Base-by-base conservation (phyloP, 331 rosid species). In the Quercus phellos region DNA sequence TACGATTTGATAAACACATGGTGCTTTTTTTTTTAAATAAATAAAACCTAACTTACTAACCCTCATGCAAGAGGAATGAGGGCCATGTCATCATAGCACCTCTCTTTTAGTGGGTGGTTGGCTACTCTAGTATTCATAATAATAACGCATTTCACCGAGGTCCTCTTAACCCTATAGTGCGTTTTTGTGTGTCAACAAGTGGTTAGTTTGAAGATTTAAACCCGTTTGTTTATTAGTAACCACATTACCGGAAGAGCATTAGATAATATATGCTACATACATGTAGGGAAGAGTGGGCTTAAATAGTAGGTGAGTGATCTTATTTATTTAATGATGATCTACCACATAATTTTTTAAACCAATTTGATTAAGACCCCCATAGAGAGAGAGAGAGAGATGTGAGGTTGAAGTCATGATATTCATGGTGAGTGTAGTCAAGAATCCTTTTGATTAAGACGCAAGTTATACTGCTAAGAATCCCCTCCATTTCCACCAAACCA, bases 381-480 rank as follows among this genome's bases (percentile, higher is more conserved):
- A 35, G 11, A 75, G 10, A 32, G 18, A 43, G 50, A 24, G 3
- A 64, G 64, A 43, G 34, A 21, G 3, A 19, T 64, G 79, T 61
- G 76, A 70, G 51, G 78, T 58, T 76, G 55, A 86, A 71, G 81
- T 38, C 46, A 38, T 61, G 79, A 50, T 77, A 5, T 76, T 1
- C 68, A 34, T 71, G 74, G 71, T 50, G 70, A 77, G 73, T 6
- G 80, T 79, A 77, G 21, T 51, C 38, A 73, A 80, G 51, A 83
- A 59, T 74, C 68, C 77, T 55, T 66, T 77, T 81, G 82, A 85
- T 84, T 83, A 75, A 42, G 75, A 81, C 79, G 69, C 83, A 78
- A 83, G 75, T 74, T 74, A 72, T 66, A 29, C 77, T 46, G 18
- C n/a, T 70, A 19, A 63, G 80, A 79, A 74, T 32, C 80, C 72